Evolutionary conservation across 2,329 filamentous ascomycete genomes (phyloP), one percentile per base, ranked within the genome.

Genomic region (Coniochaeta ligniaria): DNA sequence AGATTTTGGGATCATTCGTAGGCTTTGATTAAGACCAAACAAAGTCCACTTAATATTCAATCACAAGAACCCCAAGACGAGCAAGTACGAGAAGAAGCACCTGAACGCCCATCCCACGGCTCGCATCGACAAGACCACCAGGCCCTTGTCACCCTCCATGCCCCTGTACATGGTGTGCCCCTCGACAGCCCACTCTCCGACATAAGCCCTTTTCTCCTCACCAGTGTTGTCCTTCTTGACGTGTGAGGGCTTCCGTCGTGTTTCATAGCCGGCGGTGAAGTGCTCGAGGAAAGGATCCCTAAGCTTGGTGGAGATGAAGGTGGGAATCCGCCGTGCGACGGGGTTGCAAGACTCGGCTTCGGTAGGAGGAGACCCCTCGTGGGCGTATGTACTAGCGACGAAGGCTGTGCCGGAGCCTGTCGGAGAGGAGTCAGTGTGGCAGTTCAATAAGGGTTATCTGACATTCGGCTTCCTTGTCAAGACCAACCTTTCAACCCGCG

Each of bases 1-100:
- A n/a, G n/a, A n/a, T n/a, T n/a, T n/a, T n/a, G n/a, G n/a, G n/a
- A n/a, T n/a, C n/a, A n/a, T n/a, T n/a, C n/a, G n/a, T n/a, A n/a
- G n/a, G n/a, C n/a, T n/a, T n/a, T n/a, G n/a, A n/a, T 96, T 96
- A 80, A 98, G 94, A 65, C 91, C 92, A 71, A 99, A 99, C 89
- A 98, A 98, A 89, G 91, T 96, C 59, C 84, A 87, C 78, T 96
- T 99, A 82, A 99, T 99, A 78, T 96, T 99, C 87, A 95, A 96
- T 80, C 95, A 99, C 90, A 99, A 98, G 91, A 99, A 98, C 87
- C 95, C 95, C 74, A 97, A 96, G 90, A 97, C 92, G 55, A 93
- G 94, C 81, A 92, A 97, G 79, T 99, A 99, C 73, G 94, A 99
- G 85, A 95, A 99, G 90, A 99, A 99, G 89, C 95, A 99, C 80